Percentiles rank a stretch among this genome's conserved stretches.
Evolutionary conservation across 2,329 filamentous ascomycete genomes (phyloP).

Genomic region (Colletotrichum tofieldiae): DNA sequence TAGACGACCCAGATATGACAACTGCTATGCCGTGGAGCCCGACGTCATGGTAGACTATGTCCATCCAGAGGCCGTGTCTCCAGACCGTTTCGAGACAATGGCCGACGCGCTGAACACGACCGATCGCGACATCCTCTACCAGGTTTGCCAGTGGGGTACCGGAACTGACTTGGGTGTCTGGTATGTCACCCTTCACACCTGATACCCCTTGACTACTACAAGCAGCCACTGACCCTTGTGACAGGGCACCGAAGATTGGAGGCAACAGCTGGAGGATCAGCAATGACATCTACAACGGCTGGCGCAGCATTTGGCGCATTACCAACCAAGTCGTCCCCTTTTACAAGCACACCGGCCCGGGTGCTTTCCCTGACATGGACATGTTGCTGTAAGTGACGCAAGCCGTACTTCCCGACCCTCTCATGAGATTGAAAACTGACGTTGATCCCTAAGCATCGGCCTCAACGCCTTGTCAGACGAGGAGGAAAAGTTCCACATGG

Average conservation of each 20-base stretch:
- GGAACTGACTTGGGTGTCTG: slow-evolving; percentile 64
- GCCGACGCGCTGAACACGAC: slow-evolving; percentile 57
- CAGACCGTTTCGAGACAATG: slow-evolving; percentile 63
- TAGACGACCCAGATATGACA: slow-evolving; percentile 58
- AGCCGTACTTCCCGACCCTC: too few relatives aligned
- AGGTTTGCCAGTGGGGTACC: slow-evolving; percentile 69
- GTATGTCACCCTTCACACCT: slow-evolving; percentile 43
- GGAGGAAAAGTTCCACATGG: slow-evolving; percentile 68
- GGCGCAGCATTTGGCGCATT: slow-evolving; percentile 67
- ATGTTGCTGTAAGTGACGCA: slow-evolving; percentile 61
- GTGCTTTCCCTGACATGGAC: slow-evolving; percentile 67
- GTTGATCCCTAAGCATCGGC: slow-evolving; percentile 56
- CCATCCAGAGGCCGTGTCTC: slow-evolving; percentile 56
- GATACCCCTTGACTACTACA: not conserved
- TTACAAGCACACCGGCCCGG: slow-evolving; percentile 59
- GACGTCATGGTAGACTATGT: slow-evolving; percentile 60
- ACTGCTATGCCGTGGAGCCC: slow-evolving; percentile 62
- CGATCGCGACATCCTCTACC: slow-evolving; percentile 62
- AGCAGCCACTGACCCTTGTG: not conserved
- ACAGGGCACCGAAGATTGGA: slow-evolving; percentile 44
- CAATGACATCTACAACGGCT: slow-evolving; percentile 68
- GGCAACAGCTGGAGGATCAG: slow-evolving; percentile 66
- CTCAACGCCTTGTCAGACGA: slow-evolving; percentile 60
- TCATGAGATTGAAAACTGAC: not conserved
- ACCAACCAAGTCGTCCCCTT: slow-evolving; percentile 67